Evolutionary conservation across 1,284 basidiomycete genomes (phyloP), one percentile per base, ranked within the genome.

Genomic region (Fistulinella cinereoalba): DNA sequence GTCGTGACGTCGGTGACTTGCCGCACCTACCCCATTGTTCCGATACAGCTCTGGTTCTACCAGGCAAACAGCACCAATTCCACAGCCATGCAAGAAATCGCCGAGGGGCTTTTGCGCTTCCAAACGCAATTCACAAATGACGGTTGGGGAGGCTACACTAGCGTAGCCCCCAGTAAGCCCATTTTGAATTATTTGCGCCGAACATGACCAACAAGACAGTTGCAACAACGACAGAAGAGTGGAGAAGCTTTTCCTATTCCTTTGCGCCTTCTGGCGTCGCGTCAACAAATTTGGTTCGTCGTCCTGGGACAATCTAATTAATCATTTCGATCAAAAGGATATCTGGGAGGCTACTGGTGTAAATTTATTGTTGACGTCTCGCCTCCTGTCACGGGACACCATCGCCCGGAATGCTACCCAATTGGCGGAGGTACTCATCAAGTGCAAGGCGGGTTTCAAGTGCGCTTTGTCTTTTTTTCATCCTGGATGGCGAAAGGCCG

Each of bases 401-500:
- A 47, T 69, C 9, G 54, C 65, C 23, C 46, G 50, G 9, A 50
- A 69, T 15, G 60, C 57, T 18, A 53, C 57, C 8, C 51, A 62
- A 34, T 49, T 68, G 7, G 66, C 66, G 4, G 52, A 64, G 16
- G 55, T 61, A 1, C 43, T 71, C 13, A 37, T 66, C 2, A 37
- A 48, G 23, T 60, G 55, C 21, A 11, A 12, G 6, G 45, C 18
- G 16, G 21, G 3, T 15, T 47, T 51, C 37, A 10, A 32, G 58
- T 60, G 37, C 8, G 56, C 49, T n/a, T n/a, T n/a, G n/a, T n/a
- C n/a, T 37, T 22, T 21, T 21, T 8, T 3, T 21, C 19, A 74
- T 52, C 73, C 73, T 4, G 68, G 66, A 12, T 76, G 73, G 72
- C 60, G 75, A 1, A 58, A 66, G 2, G 67, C 71, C 0, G 25